Percentiles rank a stretch among this genome's conserved stretches.
phyloP scores from a whole-genome alignment of 192 early-diverging fungal species.

The Dispira parvispora region DNA sequence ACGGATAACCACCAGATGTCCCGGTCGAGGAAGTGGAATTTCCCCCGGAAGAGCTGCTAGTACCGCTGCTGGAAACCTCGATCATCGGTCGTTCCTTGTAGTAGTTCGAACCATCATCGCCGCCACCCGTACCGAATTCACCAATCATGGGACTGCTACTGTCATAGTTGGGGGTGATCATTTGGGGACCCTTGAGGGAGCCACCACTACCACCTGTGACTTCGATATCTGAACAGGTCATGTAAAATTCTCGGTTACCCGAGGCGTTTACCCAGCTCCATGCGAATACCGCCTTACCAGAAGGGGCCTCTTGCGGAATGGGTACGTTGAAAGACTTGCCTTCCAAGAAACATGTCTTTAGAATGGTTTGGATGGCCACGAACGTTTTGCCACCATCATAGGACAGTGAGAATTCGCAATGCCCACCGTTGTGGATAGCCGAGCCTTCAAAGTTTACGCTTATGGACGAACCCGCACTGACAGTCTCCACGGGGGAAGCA shows the following conservation, averaged over 20 bases:
- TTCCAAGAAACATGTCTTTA: background rate
- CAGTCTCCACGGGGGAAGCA: constrained; percentile 5
- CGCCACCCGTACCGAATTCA: constrained; percentile 7
- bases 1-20: no score
- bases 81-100: constrained; percentile 5
- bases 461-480: background rate
- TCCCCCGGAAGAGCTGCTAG: background rate
- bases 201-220: constrained; percentile 9
- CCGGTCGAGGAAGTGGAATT: no score
- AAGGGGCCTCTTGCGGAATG: constrained; percentile 15
- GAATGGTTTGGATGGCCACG: constrained; percentile 17
- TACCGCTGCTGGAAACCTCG: background rate
- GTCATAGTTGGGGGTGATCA: constrained; percentile 11
- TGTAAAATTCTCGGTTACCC: constrained; percentile 25
- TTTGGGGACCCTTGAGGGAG: constrained; percentile 13
- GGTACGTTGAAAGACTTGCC: constrained; percentile 13
- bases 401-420: constrained; percentile 26
- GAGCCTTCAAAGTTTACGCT: constrained; percentile 8
- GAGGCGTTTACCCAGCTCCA: constrained; percentile 22
- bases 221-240: constrained; percentile 23
- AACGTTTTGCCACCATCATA: constrained; percentile 19
- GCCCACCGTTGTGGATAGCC: constrained; percentile 18
- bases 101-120: constrained; percentile 5
- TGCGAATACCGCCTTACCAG: constrained; percentile 13
- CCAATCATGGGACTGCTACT: constrained; percentile 1